Evolutionary conservation across 257 asterid genomes (phyloP).

Genomic region (Echites panduratus): DNA sequence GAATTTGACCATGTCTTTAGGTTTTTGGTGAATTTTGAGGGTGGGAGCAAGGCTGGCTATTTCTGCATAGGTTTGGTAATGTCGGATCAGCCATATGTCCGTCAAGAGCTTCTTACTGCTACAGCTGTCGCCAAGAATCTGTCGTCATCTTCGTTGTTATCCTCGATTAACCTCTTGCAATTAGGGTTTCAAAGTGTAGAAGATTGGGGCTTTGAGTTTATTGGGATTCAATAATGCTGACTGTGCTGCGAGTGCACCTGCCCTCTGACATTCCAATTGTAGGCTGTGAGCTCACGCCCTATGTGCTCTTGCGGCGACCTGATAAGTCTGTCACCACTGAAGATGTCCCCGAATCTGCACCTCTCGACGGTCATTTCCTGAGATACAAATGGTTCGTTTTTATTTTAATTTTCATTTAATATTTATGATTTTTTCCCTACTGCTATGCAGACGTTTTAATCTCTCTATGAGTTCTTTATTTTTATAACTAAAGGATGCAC

Average conservation of each 20-base stretch:
- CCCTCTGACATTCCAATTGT: constrained; percentile 97
- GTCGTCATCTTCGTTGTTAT: background rate
- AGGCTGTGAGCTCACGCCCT: constrained; percentile 91
- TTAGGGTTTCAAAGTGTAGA: constrained; percentile 17
- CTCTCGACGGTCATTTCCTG: constrained; percentile 63
- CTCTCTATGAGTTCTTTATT: background rate
- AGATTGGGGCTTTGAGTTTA: constrained; percentile 16
- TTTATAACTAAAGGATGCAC: background rate
- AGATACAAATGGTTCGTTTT: constrained; percentile 74
- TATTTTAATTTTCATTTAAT: background rate
- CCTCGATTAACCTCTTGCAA: constrained; percentile 9
- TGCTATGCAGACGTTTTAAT: background rate
- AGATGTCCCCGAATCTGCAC: constrained; percentile 68
- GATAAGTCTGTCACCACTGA: constrained; percentile 51
- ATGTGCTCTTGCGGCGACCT: constrained; percentile 65
- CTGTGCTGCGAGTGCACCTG: constrained; percentile 83
- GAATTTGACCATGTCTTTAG: constrained; percentile 10
- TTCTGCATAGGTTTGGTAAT: constrained; percentile 46
- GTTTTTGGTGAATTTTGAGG: constrained; percentile 20
- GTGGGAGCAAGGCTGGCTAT: constrained; percentile 56
- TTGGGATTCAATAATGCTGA: constrained; percentile 57
- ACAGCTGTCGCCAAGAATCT: constrained; percentile 3
- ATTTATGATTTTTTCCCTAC: background rate
- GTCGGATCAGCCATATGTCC: constrained; percentile 86
- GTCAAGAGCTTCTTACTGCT: constrained; percentile 30